These are phyloP conservation scores for Hapsidospora chrysogenum DNA, from an alignment of 495 filamentous ascomycete genomes.

Conservation along the genomic window DNA sequence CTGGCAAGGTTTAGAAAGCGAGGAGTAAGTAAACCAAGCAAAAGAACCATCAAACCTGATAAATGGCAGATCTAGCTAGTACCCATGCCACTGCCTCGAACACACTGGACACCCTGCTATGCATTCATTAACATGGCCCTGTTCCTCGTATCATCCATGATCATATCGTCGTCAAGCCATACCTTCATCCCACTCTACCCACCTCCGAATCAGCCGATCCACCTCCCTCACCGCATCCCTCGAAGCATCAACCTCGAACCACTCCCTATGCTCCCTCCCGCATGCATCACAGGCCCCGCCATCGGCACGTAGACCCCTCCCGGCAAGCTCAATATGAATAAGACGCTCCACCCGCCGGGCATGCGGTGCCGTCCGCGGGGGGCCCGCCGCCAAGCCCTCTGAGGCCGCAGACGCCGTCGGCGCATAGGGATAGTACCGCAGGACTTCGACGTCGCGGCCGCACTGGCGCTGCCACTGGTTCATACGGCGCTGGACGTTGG, in stretches of 20 bases:
- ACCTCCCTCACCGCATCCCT: slow-evolving; percentile 53
- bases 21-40: too few species aligned
- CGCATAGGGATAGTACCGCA: slow-evolving; percentile 83
- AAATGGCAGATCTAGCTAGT: too few species aligned
- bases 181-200: slow-evolving; percentile 61
- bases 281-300: slow-evolving; percentile 51
- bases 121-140: too few species aligned
- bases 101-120: too few species aligned
- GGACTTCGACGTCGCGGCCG: slow-evolving; percentile 66
- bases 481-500: slow-evolving; percentile 77
- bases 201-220: slow-evolving; percentile 72
- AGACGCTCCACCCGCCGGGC: slow-evolving; percentile 78
- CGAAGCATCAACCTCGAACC: slow-evolving; percentile 80
- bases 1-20: too few species aligned
- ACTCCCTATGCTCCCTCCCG: slow-evolving; percentile 80
- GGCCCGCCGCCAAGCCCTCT: slow-evolving; percentile 6
- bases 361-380: slow-evolving; percentile 61
- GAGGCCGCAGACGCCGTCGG: slow-evolving; percentile 25
- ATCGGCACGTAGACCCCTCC: slow-evolving; percentile 39
- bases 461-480: slow-evolving; percentile 92
- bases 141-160: too few species aligned
- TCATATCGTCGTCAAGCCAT: not conserved
- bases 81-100: too few species aligned
- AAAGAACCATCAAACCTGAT: too few species aligned
- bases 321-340: slow-evolving; percentile 76